Conservation (phyloP, 495 filamentous ascomycete genomes). For the Hyaloscypha finlandica region DNA sequence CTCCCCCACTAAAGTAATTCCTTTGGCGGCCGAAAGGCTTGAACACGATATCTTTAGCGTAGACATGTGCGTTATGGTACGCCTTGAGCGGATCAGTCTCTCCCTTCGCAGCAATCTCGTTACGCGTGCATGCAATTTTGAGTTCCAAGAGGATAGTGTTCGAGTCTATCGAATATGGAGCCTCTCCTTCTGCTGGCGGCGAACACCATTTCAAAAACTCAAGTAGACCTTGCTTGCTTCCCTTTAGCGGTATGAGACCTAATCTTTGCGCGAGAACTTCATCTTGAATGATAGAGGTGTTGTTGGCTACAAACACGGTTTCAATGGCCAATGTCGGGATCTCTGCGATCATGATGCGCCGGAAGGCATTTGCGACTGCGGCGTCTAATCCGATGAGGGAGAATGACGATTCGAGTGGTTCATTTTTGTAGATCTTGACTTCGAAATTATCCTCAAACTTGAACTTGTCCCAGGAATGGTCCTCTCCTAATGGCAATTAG, state of each 20-base stretch:
- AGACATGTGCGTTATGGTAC: constrained; percentile 84
- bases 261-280: constrained; percentile 90
- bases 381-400: constrained; percentile 91
- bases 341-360: constrained; percentile 93
- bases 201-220: constrained; percentile 75
- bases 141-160: constrained; percentile 79
- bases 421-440: constrained; percentile 82
- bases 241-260: constrained; percentile 87
- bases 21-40: constrained; percentile 71
- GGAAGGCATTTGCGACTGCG: constrained; percentile 95
- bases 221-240: constrained; percentile 69
- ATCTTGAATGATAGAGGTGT: constrained; percentile 96
- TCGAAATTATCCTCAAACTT: constrained; percentile 67
- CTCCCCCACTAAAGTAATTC: constrained; percentile 63
- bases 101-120: constrained; percentile 62
- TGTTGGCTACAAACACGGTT: constrained; percentile 85
- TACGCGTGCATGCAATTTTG: constrained; percentile 73
- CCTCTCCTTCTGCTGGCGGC: constrained; percentile 56
- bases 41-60: constrained; percentile 80
- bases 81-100: constrained; percentile 80
- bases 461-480: constrained; percentile 82
- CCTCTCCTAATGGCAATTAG: constrained; percentile 49
- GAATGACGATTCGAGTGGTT: constrained; percentile 74
- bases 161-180: constrained; percentile 60
- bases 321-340: constrained; percentile 94